These are phyloP conservation scores for Lagerstroemia speciosa DNA, from an alignment of 345 rosid species.

Conservation along the genomic window DNA sequence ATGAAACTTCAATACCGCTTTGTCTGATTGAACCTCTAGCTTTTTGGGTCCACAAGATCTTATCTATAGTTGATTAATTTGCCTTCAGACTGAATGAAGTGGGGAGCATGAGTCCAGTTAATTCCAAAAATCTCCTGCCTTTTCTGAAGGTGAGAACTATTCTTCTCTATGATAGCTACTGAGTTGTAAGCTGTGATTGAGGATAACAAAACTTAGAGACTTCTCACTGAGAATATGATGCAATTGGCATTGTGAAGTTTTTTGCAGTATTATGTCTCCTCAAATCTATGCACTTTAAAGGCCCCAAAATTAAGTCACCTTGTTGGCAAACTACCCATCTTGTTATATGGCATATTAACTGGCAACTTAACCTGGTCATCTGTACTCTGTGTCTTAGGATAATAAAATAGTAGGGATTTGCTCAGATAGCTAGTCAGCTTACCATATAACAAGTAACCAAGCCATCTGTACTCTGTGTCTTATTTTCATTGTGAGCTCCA, in stretches of 20 bases:
- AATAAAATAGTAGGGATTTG: background rate
- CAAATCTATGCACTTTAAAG: background rate
- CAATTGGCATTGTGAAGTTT: background rate
- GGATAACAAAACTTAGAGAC: background rate
- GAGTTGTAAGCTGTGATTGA: background rate
- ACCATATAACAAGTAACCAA: background rate
- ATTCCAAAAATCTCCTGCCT: constrained; percentile 36
- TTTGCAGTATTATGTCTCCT: background rate
- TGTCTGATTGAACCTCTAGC: constrained; percentile 3
- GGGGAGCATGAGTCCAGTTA: constrained; percentile 32
- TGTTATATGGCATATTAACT: background rate
- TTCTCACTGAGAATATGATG: background rate
- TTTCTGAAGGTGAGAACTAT: constrained; percentile 26
- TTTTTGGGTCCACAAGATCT: constrained; percentile 13
- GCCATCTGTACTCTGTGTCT: background rate
- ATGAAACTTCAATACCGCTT: constrained; percentile 11
- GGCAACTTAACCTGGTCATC: background rate
- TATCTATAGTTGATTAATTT: constrained; percentile 22
- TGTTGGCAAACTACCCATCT: background rate
- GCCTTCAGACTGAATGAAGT: constrained; percentile 57
- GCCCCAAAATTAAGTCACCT: no score
- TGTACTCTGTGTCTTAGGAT: background rate
- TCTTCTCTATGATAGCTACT: constrained; percentile 9
- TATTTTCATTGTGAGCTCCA: background rate
- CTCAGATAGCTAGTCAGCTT: background rate